Evolutionary conservation across 306 rosid genomes (phyloP).

Genomic region (Quercus alba): DNA sequence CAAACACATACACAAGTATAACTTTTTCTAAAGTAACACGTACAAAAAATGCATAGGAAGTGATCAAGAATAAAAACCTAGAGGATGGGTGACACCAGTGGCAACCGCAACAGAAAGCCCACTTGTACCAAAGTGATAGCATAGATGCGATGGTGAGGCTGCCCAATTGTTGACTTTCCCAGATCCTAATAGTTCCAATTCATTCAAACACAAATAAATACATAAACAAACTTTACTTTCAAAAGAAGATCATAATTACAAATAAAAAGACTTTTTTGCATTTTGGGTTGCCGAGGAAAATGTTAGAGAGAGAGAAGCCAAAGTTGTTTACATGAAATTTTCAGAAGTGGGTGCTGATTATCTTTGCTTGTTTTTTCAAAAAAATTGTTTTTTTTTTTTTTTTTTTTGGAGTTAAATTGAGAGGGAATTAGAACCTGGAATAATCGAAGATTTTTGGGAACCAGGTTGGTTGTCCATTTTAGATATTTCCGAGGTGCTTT

Average conservation of each 20-base stretch:
- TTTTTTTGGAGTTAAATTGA: not conserved
- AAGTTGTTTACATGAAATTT: not conserved
- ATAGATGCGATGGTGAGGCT: slow-evolving; percentile 52
- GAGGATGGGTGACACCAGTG: slow-evolving; percentile 75
- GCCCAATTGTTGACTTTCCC: slow-evolving; percentile 44
- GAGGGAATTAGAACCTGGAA: slow-evolving; percentile 37
- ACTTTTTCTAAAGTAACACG: not conserved
- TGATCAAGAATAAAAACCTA: slow-evolving; percentile 44
- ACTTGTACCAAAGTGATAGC: slow-evolving; percentile 73
- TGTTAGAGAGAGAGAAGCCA: not conserved
- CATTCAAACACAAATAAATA: not conserved
- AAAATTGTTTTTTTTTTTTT: not conserved
- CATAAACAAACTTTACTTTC: not conserved
- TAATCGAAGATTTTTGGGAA: slow-evolving; percentile 27
- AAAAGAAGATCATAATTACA: not conserved
- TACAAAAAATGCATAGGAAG: not conserved
- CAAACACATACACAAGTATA: not conserved
- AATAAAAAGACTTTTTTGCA: not conserved
- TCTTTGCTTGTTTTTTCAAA: not conserved
- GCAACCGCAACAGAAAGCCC: slow-evolving; percentile 85
- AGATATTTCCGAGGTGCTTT: not conserved
- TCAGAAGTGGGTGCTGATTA: too few species aligned
- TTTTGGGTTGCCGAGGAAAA: not conserved
- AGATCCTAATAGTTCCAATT: slow-evolving; percentile 31
- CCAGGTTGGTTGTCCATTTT: slow-evolving; percentile 41